A percentile compares a stretch with the other conserved stretches of the same genome.
These are phyloP conservation scores for Gremmenia infestans DNA, from an alignment of 2,329 filamentous ascomycete genomes.

Conservation along the genomic window DNA sequence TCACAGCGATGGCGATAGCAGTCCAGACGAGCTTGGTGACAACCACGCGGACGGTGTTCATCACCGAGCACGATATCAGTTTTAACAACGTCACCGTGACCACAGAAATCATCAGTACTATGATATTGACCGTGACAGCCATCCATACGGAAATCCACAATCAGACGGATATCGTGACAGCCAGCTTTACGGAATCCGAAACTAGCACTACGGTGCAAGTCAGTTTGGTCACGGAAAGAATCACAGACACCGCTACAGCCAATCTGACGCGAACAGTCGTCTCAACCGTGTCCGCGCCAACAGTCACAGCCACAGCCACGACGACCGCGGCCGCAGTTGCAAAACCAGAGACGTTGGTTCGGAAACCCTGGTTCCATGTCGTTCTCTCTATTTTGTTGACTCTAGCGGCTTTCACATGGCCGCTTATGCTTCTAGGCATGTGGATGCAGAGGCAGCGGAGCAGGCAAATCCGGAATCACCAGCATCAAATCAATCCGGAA, in stretches of 20 bases:
- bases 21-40: too few relatives aligned
- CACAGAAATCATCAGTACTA: too few relatives aligned
- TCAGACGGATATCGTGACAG: background rate
- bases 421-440: background rate
- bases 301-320: background rate
- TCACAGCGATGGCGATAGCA: too few relatives aligned
- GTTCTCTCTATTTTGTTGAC: background rate
- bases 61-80: too few relatives aligned
- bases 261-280: background rate
- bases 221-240: background rate
- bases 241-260: background rate
- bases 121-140: too few relatives aligned
- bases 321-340: background rate
- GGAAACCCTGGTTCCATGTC: background rate
- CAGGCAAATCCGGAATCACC: background rate
- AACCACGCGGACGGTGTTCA: too few relatives aligned
- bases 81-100: too few relatives aligned
- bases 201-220: too few relatives aligned
- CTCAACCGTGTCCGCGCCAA: background rate
- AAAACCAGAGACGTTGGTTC: background rate
- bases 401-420: background rate
- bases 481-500: background rate
- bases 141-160: too few relatives aligned
- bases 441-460: background rate
- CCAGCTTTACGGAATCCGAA: background rate